phyloP scores from a whole-genome alignment of 805 yeast species.

The Kuraishia cidri region DNA sequence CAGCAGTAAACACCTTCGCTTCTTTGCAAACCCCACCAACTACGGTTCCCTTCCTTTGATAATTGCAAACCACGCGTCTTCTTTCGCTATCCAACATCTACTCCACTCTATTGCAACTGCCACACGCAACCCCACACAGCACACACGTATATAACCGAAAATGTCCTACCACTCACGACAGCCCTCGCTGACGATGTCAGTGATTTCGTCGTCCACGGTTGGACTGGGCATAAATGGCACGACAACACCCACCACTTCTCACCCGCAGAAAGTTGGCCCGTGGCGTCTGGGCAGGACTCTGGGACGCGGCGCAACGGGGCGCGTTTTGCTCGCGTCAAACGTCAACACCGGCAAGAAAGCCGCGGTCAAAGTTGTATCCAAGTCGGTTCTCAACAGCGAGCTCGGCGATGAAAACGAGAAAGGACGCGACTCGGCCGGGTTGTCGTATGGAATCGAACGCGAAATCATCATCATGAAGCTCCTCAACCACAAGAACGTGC shows the following conservation, averaged over 20 bases:
- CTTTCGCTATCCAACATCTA: too few species aligned
- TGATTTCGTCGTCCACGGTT: conserved; percentile 4
- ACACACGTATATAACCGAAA: too few species aligned
- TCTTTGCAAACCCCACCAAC: too few species aligned
- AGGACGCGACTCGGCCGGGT: conserved; percentile 44
- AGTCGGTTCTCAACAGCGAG: conserved; percentile 50
- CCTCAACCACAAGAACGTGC: conserved; percentile 86
- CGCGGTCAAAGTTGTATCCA: conserved; percentile 94
- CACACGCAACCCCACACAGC: too few species aligned
- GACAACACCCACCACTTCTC: conserved; percentile 15
- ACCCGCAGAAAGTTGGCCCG: conserved; percentile 67
- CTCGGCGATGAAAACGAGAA: conserved; percentile 13
- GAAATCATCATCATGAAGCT: conserved; percentile 97
- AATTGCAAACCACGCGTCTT: too few species aligned
- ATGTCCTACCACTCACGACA: conserved; percentile 3
- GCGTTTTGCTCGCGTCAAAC: conserved; percentile 89
- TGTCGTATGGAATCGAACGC: conserved; percentile 93
- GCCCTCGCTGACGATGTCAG: conserved; percentile 3
- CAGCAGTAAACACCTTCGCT: too few species aligned
- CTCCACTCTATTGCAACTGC: too few species aligned
- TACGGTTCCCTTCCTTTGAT: too few species aligned
- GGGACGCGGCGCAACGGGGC: conserved; percentile 95
- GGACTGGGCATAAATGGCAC: conserved; percentile 3
- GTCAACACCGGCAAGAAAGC: conserved; percentile 80
- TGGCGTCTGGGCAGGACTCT: conserved; percentile 94